These are phyloP conservation scores for Backusella australiensis DNA, from an alignment of 192 early-diverging fungal species.

Conservation along the genomic window DNA sequence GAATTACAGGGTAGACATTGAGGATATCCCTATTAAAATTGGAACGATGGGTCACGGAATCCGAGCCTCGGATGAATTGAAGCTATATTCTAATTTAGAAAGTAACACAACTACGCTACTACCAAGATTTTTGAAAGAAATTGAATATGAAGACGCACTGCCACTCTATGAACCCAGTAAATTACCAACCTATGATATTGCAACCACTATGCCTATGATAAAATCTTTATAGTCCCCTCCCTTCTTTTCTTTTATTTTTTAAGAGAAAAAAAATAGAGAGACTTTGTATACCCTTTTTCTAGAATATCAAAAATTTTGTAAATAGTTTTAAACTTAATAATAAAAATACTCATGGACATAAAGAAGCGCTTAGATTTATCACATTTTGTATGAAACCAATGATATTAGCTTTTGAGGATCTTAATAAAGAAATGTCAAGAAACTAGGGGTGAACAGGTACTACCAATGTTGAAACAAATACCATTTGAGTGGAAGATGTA, in stretches of 20 bases:
- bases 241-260: not conserved
- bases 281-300: not conserved
- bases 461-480: not conserved
- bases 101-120: not conserved
- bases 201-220: slow-evolving; percentile 2
- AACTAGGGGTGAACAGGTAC: not conserved
- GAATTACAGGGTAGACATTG: not conserved
- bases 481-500: no score
- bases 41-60: slow-evolving; percentile 27
- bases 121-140: slow-evolving; percentile 14
- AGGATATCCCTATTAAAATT: slow-evolving; percentile 11
- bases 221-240: not conserved
- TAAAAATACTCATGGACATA: not conserved
- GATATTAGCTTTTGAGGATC: not conserved
- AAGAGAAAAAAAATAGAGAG: not conserved
- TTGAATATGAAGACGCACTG: slow-evolving; percentile 18
- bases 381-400: not conserved
- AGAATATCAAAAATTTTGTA: not conserved
- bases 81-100: slow-evolving; percentile 10
- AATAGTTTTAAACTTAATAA: not conserved
- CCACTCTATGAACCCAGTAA: slow-evolving; percentile 17
- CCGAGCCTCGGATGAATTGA: slow-evolving; percentile 11
- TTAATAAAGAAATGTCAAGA: not conserved
- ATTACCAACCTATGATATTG: slow-evolving; percentile 11
- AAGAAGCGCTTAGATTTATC: not conserved